Percentiles rank a stretch among this genome's conserved stretches.
Evolutionary conservation across 2,329 filamentous ascomycete genomes (phyloP).

Genomic region (Trichothecium roseum): DNA sequence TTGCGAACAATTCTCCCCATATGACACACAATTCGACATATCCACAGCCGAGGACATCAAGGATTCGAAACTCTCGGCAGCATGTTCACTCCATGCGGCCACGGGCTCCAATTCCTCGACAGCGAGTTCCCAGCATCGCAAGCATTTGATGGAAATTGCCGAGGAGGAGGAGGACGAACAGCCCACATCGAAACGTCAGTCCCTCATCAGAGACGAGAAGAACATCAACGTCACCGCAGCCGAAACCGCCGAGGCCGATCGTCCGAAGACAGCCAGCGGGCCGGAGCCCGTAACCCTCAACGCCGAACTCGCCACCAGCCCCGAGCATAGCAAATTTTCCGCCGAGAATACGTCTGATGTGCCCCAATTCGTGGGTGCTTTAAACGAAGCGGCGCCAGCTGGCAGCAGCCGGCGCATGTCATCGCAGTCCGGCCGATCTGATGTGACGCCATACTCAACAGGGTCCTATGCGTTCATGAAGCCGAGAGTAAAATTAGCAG

Average conservation of each 20-base stretch:
- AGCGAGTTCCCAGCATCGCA: constrained; percentile 65
- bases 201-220: constrained; percentile 35
- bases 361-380: constrained; percentile 38
- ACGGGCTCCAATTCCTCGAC: constrained; percentile 80
- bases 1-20: constrained; percentile 66
- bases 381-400: not conserved
- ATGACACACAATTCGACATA: constrained; percentile 78
- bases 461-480: constrained; percentile 45
- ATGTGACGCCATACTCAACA: constrained; percentile 35
- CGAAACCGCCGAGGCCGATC: constrained; percentile 14
- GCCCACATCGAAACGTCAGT: constrained; percentile 47
- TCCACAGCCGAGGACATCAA: constrained; percentile 66
- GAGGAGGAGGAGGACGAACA: constrained; percentile 79
- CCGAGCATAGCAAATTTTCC: constrained; percentile 38
- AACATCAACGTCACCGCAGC: constrained; percentile 12
- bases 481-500: constrained; percentile 81
- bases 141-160: constrained; percentile 82
- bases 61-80: constrained; percentile 78
- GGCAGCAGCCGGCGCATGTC: constrained; percentile 35
- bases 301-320: constrained; percentile 37
- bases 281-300: constrained; percentile 36
- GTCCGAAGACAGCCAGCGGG: constrained; percentile 26
- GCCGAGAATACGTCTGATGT: constrained; percentile 35
- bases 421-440: constrained; percentile 40
- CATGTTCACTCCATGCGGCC: constrained; percentile 81